Conservation (phyloP, 2,329 filamentous ascomycete species). For the Raffaelea ambrosiae region DNA sequence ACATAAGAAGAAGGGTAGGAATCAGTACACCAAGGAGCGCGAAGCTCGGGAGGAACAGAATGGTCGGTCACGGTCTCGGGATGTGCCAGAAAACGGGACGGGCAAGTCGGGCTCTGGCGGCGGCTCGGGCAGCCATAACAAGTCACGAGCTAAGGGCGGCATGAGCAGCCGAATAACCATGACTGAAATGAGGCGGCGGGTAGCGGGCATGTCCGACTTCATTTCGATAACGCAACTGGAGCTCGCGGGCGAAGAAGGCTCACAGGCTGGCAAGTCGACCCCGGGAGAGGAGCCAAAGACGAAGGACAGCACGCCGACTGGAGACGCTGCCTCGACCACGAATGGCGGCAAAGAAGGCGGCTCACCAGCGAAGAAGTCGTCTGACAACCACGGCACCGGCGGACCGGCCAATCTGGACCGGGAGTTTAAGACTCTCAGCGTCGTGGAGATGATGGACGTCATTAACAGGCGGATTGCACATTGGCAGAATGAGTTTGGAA, state of each 20-base stretch:
- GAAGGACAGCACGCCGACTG: not conserved
- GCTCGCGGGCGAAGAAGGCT: conserved; percentile 53
- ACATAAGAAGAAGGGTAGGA: conserved; percentile 62
- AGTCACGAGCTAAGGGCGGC: conserved; percentile 42
- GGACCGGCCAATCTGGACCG: conserved; percentile 18
- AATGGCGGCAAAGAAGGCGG: conserved; percentile 3
- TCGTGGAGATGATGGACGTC: conserved; percentile 85
- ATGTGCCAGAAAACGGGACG: conserved; percentile 38
- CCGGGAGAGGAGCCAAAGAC: not conserved
- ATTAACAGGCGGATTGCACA: conserved; percentile 72
- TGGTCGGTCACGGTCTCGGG: conserved; percentile 42
- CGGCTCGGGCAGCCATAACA: conserved; percentile 20
- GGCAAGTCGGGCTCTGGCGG: conserved; percentile 21
- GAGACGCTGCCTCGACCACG: not conserved
- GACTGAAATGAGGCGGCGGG: conserved; percentile 80
- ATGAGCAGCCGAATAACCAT: conserved; percentile 66
- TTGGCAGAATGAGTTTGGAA: conserved; percentile 68
- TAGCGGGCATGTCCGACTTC: conserved; percentile 78
- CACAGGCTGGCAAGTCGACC: not conserved
- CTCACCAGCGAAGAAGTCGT: not conserved
- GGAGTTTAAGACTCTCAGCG: conserved; percentile 68
- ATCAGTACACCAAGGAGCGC: conserved; percentile 74
- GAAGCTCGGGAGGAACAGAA: conserved; percentile 51
- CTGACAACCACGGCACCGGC: not conserved
- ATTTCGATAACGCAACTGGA: conserved; percentile 85